These are phyloP conservation scores for Ceratocystis albifundus DNA, from an alignment of 2,329 filamentous ascomycete species.

Conservation along the genomic window DNA sequence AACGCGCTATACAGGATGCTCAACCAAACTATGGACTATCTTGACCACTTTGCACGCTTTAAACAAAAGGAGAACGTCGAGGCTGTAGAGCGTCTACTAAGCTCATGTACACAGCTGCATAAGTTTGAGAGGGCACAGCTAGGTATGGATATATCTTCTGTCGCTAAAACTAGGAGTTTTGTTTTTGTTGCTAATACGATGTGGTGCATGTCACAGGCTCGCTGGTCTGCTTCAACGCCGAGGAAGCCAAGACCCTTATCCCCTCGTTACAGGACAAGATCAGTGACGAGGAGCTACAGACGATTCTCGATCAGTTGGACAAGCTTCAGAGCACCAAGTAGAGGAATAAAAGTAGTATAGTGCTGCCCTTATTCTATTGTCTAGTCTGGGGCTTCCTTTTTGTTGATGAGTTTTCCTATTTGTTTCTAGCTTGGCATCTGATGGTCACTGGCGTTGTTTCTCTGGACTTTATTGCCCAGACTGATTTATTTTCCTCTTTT, in stretches of 20 bases:
- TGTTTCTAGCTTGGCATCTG: constrained; percentile 3
- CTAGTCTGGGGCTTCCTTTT: neutral
- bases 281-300: constrained; percentile 73
- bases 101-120: constrained; percentile 65
- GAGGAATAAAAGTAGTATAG: neutral
- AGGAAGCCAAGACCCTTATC: constrained; percentile 93
- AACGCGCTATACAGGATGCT: constrained; percentile 47
- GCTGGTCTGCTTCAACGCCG: constrained; percentile 79
- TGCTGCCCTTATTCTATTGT: neutral
- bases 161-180: too few species aligned
- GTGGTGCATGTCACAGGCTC: constrained; percentile 48
- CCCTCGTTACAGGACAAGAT: constrained; percentile 85
- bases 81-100: constrained; percentile 79
- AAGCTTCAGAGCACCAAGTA: constrained; percentile 47
- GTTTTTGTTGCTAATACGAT: constrained; percentile 11
- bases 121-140: constrained; percentile 91
- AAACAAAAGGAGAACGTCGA: constrained; percentile 91
- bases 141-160: constrained; percentile 41
- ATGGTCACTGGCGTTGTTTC: constrained; percentile 4
- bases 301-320: constrained; percentile 79
- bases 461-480: neutral
- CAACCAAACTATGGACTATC: constrained; percentile 79
- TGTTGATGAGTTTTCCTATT: neutral
- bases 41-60: constrained; percentile 90
- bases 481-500: neutral